These are phyloP conservation scores for Cladosporium austrohemisphaericum DNA, from an alignment of 2,329 filamentous ascomycete species.

Conservation along the genomic window DNA sequence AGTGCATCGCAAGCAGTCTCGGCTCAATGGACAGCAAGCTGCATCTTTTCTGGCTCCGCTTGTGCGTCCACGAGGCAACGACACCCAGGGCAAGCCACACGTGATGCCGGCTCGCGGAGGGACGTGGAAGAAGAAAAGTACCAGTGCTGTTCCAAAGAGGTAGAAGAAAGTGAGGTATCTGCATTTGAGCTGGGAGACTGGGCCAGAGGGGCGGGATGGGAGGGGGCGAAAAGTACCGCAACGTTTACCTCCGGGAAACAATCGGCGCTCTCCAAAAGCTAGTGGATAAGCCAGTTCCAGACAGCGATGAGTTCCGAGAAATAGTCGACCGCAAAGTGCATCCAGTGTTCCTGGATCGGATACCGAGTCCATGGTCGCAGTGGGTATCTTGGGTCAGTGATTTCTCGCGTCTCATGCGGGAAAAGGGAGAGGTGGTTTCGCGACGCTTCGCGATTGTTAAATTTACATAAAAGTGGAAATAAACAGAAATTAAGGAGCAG, in stretches of 20 bases:
- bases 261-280: slow-evolving; percentile 28
- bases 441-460: slow-evolving; percentile 20
- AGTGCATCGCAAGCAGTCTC: slow-evolving; percentile 18
- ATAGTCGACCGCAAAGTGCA: slow-evolving; percentile 21
- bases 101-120: slow-evolving; percentile 24
- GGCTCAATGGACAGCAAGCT: slow-evolving; percentile 23
- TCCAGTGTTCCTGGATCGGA: slow-evolving; percentile 20
- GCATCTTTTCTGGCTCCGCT: slow-evolving; percentile 42
- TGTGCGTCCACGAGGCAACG: slow-evolving; percentile 30
- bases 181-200: slow-evolving; percentile 36
- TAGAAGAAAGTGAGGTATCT: slow-evolving; percentile 33
- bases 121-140: slow-evolving; percentile 18
- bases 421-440: slow-evolving; percentile 27
- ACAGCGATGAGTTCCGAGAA: slow-evolving; percentile 23
- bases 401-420: slow-evolving; percentile 21
- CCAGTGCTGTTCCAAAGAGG: slow-evolving; percentile 36
- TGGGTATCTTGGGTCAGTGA: slow-evolving; percentile 24
- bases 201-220: slow-evolving; percentile 43
- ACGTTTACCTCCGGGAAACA: slow-evolving; percentile 27
- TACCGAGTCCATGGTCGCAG: slow-evolving; percentile 17
- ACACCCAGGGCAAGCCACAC: slow-evolving; percentile 31
- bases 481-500: slow-evolving; percentile 24
- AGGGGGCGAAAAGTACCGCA: slow-evolving; percentile 33
- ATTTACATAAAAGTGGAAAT: slow-evolving; percentile 4
- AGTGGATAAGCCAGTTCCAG: slow-evolving; percentile 21